Evolutionary conservation across 768 basidiomycete species (phyloP).

Genomic region (Lactarius quietus): DNA sequence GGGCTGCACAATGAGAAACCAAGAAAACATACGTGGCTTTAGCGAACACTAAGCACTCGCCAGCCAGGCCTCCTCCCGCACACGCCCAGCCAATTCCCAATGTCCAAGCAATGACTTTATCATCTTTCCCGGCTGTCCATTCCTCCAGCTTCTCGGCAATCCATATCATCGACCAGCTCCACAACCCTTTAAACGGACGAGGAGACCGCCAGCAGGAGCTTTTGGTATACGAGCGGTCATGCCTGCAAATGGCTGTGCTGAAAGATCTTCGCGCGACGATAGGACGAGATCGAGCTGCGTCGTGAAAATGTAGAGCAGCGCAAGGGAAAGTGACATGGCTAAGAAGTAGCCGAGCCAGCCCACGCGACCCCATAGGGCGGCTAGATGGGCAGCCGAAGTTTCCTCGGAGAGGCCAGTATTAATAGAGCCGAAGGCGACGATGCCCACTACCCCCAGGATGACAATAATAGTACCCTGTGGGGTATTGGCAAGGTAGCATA

Average conservation of each 20-base stretch:
- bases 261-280: slow-evolving; percentile 63
- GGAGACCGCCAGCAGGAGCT: slow-evolving; percentile 25
- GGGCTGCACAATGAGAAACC: not conserved
- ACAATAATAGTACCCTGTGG: slow-evolving; percentile 76
- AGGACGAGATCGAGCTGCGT: slow-evolving; percentile 73
- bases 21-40: slow-evolving; percentile 55
- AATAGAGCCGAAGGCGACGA: slow-evolving; percentile 82
- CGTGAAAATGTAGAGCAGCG: slow-evolving; percentile 63
- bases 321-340: slow-evolving; percentile 66
- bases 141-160: slow-evolving; percentile 61
- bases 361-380: slow-evolving; percentile 76
- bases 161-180: slow-evolving; percentile 48
- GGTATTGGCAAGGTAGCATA: slow-evolving; percentile 10
- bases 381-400: slow-evolving; percentile 71
- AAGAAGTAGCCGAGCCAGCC: slow-evolving; percentile 94
- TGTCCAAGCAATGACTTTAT: slow-evolving; percentile 84
- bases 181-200: slow-evolving; percentile 38
- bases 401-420: slow-evolving; percentile 74
- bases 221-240: slow-evolving; percentile 34
- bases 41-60: slow-evolving; percentile 84
- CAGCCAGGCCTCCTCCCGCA: slow-evolving; percentile 86
- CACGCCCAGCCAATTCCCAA: slow-evolving; percentile 94
- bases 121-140: slow-evolving; percentile 77
- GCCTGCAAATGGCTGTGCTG: slow-evolving; percentile 50
- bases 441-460: slow-evolving; percentile 80